A percentile compares a stretch with the other conserved stretches of the same genome.
phyloP scores from a whole-genome alignment of 305 asterid species.

The Ilex paraguariensis region DNA sequence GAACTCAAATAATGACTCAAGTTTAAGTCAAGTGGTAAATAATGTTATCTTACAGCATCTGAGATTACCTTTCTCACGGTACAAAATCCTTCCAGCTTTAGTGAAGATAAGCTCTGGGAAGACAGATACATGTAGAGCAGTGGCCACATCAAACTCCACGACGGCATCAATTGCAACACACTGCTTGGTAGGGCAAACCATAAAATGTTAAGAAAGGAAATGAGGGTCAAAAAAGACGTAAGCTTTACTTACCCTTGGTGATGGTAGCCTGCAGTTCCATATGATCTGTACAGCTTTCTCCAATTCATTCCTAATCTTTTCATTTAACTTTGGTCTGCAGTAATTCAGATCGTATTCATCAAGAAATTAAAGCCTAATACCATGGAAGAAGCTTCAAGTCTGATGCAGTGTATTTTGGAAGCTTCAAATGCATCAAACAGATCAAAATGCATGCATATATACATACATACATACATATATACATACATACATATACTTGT shows the following conservation, averaged over 20 bases:
- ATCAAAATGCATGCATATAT: no score
- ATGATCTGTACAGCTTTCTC: slow-evolving; percentile 84
- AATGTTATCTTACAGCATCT: not conserved
- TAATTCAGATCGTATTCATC: slow-evolving; percentile 3
- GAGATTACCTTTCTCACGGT: slow-evolving; percentile 75
- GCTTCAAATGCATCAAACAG: no score
- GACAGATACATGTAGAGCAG: slow-evolving; percentile 65
- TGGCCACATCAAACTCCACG: slow-evolving; percentile 62
- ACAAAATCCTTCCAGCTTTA: slow-evolving; percentile 71
- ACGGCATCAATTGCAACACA: slow-evolving; percentile 88
- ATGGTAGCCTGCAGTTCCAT: slow-evolving; percentile 91
- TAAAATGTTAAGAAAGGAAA: not conserved
- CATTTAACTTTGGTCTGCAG: slow-evolving; percentile 82
- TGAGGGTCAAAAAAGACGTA: slow-evolving; percentile 3
- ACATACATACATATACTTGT: no score
- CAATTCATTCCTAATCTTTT: slow-evolving; percentile 53
- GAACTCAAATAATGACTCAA: not conserved
- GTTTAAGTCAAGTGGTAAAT: not conserved
- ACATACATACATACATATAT: no score
- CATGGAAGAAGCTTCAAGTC: no score
- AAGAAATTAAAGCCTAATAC: no score
- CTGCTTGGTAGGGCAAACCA: slow-evolving; percentile 25
- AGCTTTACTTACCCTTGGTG: slow-evolving; percentile 69
- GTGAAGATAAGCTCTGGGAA: slow-evolving; percentile 92
- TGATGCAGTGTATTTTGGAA: no score